phyloP scores from a whole-genome alignment of 192 early-diverging fungal species.

The Coemansia sp. region DNA sequence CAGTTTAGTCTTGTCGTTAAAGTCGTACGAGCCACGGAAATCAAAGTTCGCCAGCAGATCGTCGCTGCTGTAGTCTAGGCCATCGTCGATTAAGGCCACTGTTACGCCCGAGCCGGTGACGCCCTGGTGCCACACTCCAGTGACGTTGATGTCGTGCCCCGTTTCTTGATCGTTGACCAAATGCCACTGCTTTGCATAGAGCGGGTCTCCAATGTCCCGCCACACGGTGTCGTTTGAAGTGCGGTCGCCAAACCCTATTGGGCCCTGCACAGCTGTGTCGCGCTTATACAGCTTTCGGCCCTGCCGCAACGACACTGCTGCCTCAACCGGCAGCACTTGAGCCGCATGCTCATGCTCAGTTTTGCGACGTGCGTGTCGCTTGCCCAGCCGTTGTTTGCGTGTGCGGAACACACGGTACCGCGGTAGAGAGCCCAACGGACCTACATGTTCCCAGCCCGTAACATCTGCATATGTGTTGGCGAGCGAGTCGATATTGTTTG shows the following conservation, averaged over 20 bases:
- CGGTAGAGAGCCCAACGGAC: constrained; percentile 33
- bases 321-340: constrained; percentile 11
- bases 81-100: constrained; percentile 95
- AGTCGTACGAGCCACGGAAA: constrained; percentile 91
- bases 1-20: constrained; percentile 73
- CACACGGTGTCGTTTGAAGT: constrained; percentile 11
- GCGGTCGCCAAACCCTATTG: constrained; percentile 18
- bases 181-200: constrained; percentile 53
- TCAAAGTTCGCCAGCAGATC: constrained; percentile 90
- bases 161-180: constrained; percentile 55
- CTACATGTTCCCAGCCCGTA: constrained; percentile 42
- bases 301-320: constrained; percentile 16
- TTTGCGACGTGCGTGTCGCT: neutral
- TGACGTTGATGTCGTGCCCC: constrained; percentile 91
- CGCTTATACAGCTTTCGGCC: constrained; percentile 39
- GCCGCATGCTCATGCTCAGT: constrained; percentile 1
- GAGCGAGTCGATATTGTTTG: constrained; percentile 10
- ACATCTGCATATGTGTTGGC: constrained; percentile 22
- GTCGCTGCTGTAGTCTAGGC: constrained; percentile 80
- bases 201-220: constrained; percentile 48
- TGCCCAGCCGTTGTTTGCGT: constrained; percentile 4
- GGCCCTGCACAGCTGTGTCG: neutral
- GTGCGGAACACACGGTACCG: constrained; percentile 45
- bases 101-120: constrained; percentile 84
- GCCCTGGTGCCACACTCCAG: constrained; percentile 86